phyloP scores from a whole-genome alignment of 78 protist species.

The Anaeramoeba flamelloides region DNA sequence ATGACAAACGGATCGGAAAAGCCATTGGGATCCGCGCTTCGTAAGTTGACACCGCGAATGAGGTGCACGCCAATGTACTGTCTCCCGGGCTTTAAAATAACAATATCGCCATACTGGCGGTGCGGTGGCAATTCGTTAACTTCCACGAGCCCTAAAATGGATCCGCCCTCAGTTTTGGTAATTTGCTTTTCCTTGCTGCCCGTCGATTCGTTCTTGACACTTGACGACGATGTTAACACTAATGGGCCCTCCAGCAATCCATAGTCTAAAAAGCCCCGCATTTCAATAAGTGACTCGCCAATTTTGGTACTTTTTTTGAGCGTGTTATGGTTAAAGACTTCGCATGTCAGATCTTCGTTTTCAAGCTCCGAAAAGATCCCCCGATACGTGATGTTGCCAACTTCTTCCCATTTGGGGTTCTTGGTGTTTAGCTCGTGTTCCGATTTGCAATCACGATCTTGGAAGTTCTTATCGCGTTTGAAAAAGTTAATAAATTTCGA shows the following conservation, averaged over 20 bases:
- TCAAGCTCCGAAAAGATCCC: slow-evolving; percentile 18
- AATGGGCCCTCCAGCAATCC: background rate
- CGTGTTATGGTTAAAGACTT: background rate
- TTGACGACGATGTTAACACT: background rate
- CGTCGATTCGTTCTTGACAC: too few relatives aligned
- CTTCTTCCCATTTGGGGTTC: slow-evolving; percentile 6
- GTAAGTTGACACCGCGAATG: background rate
- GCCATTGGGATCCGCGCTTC: background rate
- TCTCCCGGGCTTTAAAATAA: background rate
- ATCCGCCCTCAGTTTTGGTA: background rate
- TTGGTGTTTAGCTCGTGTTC: background rate
- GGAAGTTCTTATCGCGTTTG: background rate
- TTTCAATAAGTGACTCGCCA: background rate
- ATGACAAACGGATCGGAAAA: background rate
- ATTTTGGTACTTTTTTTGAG: background rate
- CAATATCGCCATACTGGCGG: background rate
- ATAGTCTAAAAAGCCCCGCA: background rate
- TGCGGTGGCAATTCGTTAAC: background rate
- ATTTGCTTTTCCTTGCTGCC: too few relatives aligned
- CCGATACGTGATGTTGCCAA: background rate
- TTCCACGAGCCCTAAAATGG: background rate
- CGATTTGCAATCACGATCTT: background rate
- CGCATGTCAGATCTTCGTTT: slow-evolving; percentile 8
- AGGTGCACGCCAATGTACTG: background rate
- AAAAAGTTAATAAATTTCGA: background rate